Base-by-base conservation (phyloP, 192 early-diverging fungal species). In the Coemansia sp. region DNA sequence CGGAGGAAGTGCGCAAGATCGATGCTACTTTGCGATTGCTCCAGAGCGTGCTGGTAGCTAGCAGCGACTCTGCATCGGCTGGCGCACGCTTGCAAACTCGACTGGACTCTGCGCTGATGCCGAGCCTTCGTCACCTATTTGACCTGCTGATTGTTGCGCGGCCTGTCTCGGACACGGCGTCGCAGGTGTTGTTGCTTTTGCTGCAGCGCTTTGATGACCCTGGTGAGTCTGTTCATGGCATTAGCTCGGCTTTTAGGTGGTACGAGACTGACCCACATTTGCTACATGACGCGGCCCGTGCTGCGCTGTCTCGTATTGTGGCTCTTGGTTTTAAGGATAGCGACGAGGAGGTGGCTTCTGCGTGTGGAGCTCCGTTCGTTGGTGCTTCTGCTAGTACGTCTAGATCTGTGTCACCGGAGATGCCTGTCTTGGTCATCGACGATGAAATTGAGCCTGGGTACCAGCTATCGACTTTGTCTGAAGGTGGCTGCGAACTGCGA, bases 121-220 rank as follows among this genome's bases (percentile, higher is more conserved):
- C 70, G 10, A 57, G 65, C 16, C 43, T 84, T 12, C 67, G 61
- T 9, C 74, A 78, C 16, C 55, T 84, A 42, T 75, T 84, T 55
- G 81, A 73, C 33, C 62, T 84, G 42, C 40, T 78, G 3, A 70
- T 79, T 11, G 81, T 79, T 1, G 70, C 81, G 3, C 63, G 70
- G 4, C 77, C 81, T 1, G 68, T 84, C 11, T 78, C 81, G 0
- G 81, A 84, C 33, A 16, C 38, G 5, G 81, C 81, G 3, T 76
- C 77, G 7, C 74, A 66, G 46, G 77, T 84, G 33, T 61, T 84
- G 16, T 40, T 71, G 16, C 44, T 71, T 11, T 46, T 84, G 51
- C 46, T 84, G 34, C 76, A 73, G 71, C 63, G 81, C 27, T 79
- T 76, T 54, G 77, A 76, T 52, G 81, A 84, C 3, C 36, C 61